phyloP scores from a whole-genome alignment of 129 eudicot species.

The sunflower (Helianthus annuus) region DNA sequence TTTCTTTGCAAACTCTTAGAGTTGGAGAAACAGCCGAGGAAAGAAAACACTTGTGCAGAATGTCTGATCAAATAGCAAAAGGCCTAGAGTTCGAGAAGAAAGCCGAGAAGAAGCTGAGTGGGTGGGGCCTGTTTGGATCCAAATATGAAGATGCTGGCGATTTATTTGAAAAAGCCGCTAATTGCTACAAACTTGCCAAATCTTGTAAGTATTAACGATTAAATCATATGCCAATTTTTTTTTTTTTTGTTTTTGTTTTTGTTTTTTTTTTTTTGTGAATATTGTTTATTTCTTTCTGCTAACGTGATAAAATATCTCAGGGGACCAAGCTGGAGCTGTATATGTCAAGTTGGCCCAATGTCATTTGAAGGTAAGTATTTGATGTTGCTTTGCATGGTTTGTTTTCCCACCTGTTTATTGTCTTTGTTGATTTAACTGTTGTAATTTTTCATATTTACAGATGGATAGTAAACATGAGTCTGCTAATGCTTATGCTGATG shows the following conservation, averaged over 20 bases:
- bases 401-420: not conserved
- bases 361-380: slow-evolving; percentile 60
- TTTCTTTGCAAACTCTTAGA: slow-evolving; percentile 7
- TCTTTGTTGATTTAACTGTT: not conserved
- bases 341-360: slow-evolving; percentile 86
- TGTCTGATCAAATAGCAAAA: slow-evolving; percentile 57
- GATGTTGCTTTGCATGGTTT: not conserved
- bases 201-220: slow-evolving; percentile 49
- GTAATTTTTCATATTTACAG: slow-evolving; percentile 38
- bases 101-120: slow-evolving; percentile 83
- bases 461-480: slow-evolving; percentile 96
- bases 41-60: slow-evolving; percentile 25
- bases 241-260: no score
- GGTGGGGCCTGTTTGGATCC: slow-evolving; percentile 78
- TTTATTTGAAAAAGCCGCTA: slow-evolving; percentile 74
- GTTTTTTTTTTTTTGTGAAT: not conserved
- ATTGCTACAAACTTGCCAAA: slow-evolving; percentile 81
- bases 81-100: slow-evolving; percentile 41
- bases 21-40: slow-evolving; percentile 2
- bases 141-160: slow-evolving; percentile 84
- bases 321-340: slow-evolving; percentile 94
- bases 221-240: slow-evolving; percentile 7
- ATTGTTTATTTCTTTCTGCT: slow-evolving; percentile 3
- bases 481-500: slow-evolving; percentile 85
- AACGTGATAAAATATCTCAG: slow-evolving; percentile 42